phyloP scores from a whole-genome alignment of 208 protist species.

The Strigomonas galati region DNA sequence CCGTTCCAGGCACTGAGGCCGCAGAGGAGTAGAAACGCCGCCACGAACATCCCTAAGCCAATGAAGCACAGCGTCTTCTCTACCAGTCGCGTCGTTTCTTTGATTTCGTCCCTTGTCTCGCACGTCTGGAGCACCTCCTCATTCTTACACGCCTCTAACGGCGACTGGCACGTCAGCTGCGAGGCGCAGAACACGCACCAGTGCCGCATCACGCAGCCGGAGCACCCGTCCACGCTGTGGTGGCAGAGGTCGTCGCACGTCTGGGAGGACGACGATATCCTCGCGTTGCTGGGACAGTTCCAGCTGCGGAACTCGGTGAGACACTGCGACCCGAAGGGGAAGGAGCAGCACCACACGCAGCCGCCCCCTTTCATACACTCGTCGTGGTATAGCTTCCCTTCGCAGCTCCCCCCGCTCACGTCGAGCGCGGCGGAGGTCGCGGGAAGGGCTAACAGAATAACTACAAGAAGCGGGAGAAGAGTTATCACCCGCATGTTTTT shows the following conservation, averaged over 20 bases:
- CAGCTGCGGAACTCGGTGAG: background rate
- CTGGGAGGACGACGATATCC: conserved; percentile 13
- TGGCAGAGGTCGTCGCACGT: conserved; percentile 29
- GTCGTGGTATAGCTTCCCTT: background rate
- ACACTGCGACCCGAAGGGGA: conserved; percentile 28
- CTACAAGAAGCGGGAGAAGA: background rate
- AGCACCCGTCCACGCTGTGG: conserved; percentile 10
- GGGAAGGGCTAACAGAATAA: background rate
- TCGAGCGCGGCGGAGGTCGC: no score
- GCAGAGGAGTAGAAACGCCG: background rate
- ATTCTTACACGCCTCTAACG: conserved; percentile 12
- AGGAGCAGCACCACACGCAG: conserved; percentile 12
- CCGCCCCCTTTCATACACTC: background rate
- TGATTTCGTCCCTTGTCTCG: background rate
- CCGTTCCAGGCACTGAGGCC: conserved; percentile 8
- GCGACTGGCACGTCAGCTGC: conserved; percentile 13
- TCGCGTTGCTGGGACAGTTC: conserved; percentile 18
- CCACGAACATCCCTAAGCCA: background rate
- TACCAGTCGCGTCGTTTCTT: background rate
- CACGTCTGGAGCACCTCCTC: background rate
- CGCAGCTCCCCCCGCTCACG: no score
- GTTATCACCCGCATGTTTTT: background rate
- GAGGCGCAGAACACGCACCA: conserved; percentile 43
- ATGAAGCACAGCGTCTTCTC: background rate
- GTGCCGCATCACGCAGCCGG: conserved; percentile 18